Evolutionary conservation across 225 moss, liverwort and hornwort species (phyloP), one percentile per base, ranked within the genome.

Genomic region (Anthoceros angustus): DNA sequence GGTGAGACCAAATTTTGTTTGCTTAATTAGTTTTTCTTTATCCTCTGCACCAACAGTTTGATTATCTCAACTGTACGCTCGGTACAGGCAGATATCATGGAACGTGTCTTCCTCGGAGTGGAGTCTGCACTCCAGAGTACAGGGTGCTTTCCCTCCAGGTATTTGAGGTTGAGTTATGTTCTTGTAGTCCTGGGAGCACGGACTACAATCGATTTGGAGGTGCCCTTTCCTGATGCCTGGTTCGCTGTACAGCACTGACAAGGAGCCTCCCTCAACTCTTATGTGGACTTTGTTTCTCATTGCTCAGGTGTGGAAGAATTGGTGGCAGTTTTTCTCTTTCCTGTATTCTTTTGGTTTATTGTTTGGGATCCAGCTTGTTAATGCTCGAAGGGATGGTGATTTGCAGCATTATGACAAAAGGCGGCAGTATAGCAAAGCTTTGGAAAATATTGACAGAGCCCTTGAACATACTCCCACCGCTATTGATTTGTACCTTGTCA

Each of bases 261-360:
- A 64, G 7, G 91, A 92, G 72, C 79, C 84, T 65, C 95, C 95
- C n/a, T 82, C 91, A 69, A 92, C 92, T 62, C 78, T 82, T 65
- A 77, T 98, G 95, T 98, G 95, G 95, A 86, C 89, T 61, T 86
- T 98, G 32, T 82, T 83, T 67, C 92, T 98, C 55, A 84, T 98
- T 62, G 87, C 95, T 39, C 95, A 86, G 85, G 85, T 86, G 71
- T 67, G 60, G 43, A 43, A 12, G 55, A 32, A 32, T 1, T 32
- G 32, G 32, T 1, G 32, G 32, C 32, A 32, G 32, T 32, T 32
- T 4, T 32, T 32, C 4, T 32, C 32, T 32, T 32, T 55, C 14
- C 46, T 55, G 55, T 20, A 20, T 8, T 55, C 55, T 9, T 5
- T 55, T 8, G 45, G 7, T 15, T 7, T 55, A 23, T 15, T 55